phyloP scores from a whole-genome alignment of 1,139 yeast genomes.

The Geotrichum cucujoidarum region DNA sequence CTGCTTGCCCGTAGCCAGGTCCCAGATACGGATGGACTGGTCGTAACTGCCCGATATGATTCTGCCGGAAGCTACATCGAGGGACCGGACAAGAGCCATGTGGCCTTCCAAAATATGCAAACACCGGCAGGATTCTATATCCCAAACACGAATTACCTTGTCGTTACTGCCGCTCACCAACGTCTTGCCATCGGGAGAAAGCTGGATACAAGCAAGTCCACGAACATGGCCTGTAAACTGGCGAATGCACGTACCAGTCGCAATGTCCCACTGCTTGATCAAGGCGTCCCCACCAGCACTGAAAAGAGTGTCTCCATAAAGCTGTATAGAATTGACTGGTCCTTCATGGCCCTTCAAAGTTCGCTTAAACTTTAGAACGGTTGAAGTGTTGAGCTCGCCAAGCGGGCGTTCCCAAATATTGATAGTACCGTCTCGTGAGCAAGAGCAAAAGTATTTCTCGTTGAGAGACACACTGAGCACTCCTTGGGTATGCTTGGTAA shows the following conservation, averaged over 20 bases:
- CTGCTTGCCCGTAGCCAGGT: conserved; percentile 30
- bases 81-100: conserved; percentile 33
- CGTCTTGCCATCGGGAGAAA: conserved; percentile 26
- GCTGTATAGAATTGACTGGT: conserved; percentile 37
- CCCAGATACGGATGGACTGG: conserved; percentile 38
- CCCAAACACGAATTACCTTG: conserved; percentile 36
- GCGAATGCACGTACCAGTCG: conserved; percentile 27
- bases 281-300: conserved; percentile 39
- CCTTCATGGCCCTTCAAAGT: conserved; percentile 34
- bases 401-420: conserved; percentile 31
- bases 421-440: conserved; percentile 36
- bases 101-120: conserved; percentile 33
- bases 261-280: conserved; percentile 33
- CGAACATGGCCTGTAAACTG: conserved; percentile 35
- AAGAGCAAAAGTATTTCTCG: conserved; percentile 30
- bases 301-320: conserved; percentile 30
- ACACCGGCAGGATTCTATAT: conserved; percentile 30
- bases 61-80: conserved; percentile 28
- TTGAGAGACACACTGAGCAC: conserved; percentile 34
- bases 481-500: conserved; percentile 31
- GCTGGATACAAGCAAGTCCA: conserved; percentile 38
- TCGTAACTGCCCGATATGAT: conserved; percentile 39
- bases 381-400: conserved; percentile 4
- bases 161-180: conserved; percentile 39
- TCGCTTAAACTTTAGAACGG: conserved; percentile 21